Evolutionary conservation across 371 early-diverging fungal species (phyloP).

Genomic region (Dichotomocladium elegans): DNA sequence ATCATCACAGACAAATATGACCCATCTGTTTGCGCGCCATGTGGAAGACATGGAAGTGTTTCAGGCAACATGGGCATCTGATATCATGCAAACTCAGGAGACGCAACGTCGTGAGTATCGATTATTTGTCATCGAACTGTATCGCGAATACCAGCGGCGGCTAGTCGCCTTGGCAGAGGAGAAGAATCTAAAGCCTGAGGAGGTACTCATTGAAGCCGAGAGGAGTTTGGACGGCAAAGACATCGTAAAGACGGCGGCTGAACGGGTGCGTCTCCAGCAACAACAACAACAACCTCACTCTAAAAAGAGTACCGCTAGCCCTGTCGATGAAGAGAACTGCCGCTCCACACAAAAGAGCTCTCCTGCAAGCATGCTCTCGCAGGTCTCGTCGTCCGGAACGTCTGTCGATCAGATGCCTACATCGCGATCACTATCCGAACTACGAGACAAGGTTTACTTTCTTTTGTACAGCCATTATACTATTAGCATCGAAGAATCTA

Average conservation of each 20-base stretch:
- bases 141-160: conserved; percentile 48
- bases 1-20: conserved; percentile 19
- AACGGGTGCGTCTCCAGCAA: neutral
- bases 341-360: conserved; percentile 7
- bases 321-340: too few species aligned
- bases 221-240: conserved; percentile 50
- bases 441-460: neutral
- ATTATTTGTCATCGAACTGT: conserved; percentile 66
- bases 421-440: neutral
- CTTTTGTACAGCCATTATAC: too few species aligned
- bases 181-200: conserved; percentile 16
- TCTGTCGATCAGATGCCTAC: neutral
- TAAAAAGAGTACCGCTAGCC: neutral
- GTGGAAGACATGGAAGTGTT: conserved; percentile 61
- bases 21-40: conserved; percentile 48
- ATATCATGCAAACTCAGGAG: conserved; percentile 53
- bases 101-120: conserved; percentile 65
- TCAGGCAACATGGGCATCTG: conserved; percentile 61
- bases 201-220: conserved; percentile 12
- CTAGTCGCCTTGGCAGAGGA: conserved; percentile 9
- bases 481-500: too few species aligned
- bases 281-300: too few species aligned
- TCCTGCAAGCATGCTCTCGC: neutral
- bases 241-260: conserved; percentile 42
- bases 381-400: neutral